These are phyloP conservation scores for Trichosphaerium sp. DNA, from an alignment of 78 protist species.

Conservation along the genomic window DNA sequence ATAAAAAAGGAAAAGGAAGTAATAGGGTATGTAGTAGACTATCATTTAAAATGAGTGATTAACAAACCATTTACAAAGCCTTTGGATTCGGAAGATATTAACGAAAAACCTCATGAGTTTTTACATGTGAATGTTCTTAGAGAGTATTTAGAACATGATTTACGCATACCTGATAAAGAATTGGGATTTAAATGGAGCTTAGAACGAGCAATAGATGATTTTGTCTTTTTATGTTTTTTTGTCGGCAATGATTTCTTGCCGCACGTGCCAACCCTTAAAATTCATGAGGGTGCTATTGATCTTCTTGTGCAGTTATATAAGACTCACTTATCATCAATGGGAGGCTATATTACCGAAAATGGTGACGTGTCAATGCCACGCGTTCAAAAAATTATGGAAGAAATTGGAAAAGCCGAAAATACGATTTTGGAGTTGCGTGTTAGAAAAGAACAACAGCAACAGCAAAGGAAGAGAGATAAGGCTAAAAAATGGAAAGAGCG, in stretches of 20 bases:
- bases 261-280: slow-evolving; percentile 90
- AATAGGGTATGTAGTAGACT: background rate
- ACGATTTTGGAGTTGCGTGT: slow-evolving; percentile 1
- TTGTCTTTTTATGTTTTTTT: slow-evolving; percentile 87
- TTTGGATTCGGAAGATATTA: background rate
- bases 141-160: slow-evolving; percentile 54
- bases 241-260: slow-evolving; percentile 99
- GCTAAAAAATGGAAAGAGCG: too few species aligned
- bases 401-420: slow-evolving; percentile 33
- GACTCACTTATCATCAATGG: slow-evolving; percentile 23
- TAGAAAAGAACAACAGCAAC: background rate
- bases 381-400: slow-evolving; percentile 18
- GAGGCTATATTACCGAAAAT: slow-evolving; percentile 70
- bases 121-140: slow-evolving; percentile 39
- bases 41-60: background rate
- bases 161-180: slow-evolving; percentile 10
- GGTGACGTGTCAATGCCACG: slow-evolving; percentile 53
- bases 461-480: too few species aligned
- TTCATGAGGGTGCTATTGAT: slow-evolving; percentile 84
- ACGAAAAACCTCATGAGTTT: slow-evolving; percentile 17
- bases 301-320: slow-evolving; percentile 59
- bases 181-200: slow-evolving; percentile 47
- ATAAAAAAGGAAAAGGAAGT: background rate
- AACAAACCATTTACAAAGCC: background rate
- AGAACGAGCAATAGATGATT: slow-evolving; percentile 95